A percentile compares a stretch with the other conserved stretches of the same genome.
Evolutionary conservation across 2,329 filamentous ascomycete genomes (phyloP).

Genomic region (Sporothrix luriei): DNA sequence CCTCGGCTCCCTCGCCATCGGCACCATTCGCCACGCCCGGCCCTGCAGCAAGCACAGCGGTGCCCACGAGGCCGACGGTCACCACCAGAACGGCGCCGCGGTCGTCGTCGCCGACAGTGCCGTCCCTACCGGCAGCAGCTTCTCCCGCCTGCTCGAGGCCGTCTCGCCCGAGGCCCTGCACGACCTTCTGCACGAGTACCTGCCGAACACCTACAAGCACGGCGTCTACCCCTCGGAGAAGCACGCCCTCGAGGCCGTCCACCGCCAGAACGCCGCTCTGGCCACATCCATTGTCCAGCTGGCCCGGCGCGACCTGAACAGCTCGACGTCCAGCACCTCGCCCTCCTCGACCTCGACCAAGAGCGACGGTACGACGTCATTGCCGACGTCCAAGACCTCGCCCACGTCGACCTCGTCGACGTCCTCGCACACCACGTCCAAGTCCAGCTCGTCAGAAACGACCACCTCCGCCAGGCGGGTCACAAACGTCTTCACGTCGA

Average conservation of each 20-base stretch:
- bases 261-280: conserved; percentile 62
- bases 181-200: conserved; percentile 64
- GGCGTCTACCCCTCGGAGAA: conserved; percentile 68
- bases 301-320: conserved; percentile 60
- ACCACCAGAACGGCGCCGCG: not conserved
- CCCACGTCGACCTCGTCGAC: conserved; percentile 30
- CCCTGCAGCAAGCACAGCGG: conserved; percentile 5
- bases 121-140: conserved; percentile 25
- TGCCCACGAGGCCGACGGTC: not conserved
- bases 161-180: conserved; percentile 54
- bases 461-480: conserved; percentile 33
- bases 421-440: conserved; percentile 30
- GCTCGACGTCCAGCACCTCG: conserved; percentile 37
- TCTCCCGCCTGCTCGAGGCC: conserved; percentile 36
- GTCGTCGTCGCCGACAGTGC: not conserved
- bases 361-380: conserved; percentile 36
- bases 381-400: not conserved
- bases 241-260: conserved; percentile 64
- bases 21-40: conserved; percentile 9
- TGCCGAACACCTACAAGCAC: conserved; percentile 66
- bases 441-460: conserved; percentile 26
- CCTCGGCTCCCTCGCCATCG: conserved; percentile 16
- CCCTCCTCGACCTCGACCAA: conserved; percentile 31
- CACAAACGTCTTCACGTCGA: conserved; percentile 51
- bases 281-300: conserved; percentile 66